Conservation (phyloP, 2,329 filamentous ascomycete species). For the Fusarium sp. region DNA sequence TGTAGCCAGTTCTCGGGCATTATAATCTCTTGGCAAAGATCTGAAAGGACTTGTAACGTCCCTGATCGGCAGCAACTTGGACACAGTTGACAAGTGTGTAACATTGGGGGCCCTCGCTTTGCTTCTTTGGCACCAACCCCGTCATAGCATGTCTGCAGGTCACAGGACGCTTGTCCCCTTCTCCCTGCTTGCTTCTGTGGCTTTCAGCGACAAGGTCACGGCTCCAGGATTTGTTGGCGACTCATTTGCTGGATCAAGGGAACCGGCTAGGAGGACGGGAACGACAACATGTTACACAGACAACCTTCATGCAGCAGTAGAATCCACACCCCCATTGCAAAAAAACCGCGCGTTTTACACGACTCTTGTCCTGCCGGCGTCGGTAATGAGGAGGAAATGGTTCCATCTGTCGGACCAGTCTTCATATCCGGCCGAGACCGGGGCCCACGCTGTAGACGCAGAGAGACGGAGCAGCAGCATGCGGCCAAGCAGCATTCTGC, state of each 20-base stretch:
- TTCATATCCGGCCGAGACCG: constrained; percentile 37
- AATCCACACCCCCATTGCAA: constrained; percentile 32
- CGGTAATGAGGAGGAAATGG: constrained; percentile 21
- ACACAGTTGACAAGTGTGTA: not conserved
- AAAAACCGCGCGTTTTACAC: constrained; percentile 28
- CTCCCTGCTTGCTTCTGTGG: constrained; percentile 15
- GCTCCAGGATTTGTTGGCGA: constrained; percentile 5
- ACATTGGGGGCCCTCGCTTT: not conserved
- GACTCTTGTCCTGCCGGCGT: not conserved
- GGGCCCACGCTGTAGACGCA: constrained; percentile 16
- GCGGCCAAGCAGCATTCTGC: constrained; percentile 28
- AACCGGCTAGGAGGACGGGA: constrained; percentile 22
- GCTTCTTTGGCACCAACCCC: constrained; percentile 13
- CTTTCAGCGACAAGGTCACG: not conserved
- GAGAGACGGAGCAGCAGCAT: constrained; percentile 18
- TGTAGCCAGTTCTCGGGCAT: constrained; percentile 24
- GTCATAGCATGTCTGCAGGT: constrained; percentile 29
- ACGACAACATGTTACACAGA: constrained; percentile 13
- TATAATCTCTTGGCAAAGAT: constrained; percentile 38
- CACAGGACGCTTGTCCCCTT: constrained; percentile 13
- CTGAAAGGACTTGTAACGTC: constrained; percentile 31
- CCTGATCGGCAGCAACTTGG: constrained; percentile 39
- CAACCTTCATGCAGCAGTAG: constrained; percentile 18
- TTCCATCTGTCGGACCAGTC: constrained; percentile 29
- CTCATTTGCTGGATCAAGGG: constrained; percentile 32